phyloP scores from a whole-genome alignment of 2,329 filamentous ascomycete species.

The Sporothrix mexicana region DNA sequence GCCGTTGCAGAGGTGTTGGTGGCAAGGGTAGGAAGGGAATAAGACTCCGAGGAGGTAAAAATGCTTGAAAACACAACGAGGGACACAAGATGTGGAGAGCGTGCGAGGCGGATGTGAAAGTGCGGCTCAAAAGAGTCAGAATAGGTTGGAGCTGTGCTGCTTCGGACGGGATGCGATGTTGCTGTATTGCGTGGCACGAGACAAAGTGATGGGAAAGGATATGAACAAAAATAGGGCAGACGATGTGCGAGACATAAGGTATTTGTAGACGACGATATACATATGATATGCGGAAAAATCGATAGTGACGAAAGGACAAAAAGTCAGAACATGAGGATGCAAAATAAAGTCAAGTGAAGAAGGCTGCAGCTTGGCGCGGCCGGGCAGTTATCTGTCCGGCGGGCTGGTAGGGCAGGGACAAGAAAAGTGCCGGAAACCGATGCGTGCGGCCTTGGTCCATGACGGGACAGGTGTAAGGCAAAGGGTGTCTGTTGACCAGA shows the following conservation, averaged over 20 bases:
- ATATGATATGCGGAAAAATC: neutral
- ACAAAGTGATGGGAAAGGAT: neutral
- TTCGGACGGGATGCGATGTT: neutral
- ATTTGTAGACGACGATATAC: neutral
- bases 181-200: slow-evolving; percentile 11
- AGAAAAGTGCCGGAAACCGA: neutral
- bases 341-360: neutral
- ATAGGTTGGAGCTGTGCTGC: slow-evolving; percentile 6
- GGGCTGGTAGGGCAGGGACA: neutral
- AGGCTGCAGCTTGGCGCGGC: neutral
- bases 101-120: neutral
- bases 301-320: neutral
- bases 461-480: neutral
- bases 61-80: neutral
- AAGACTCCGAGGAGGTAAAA: neutral
- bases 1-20: neutral
- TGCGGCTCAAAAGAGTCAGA: neutral
- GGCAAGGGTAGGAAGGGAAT: neutral
- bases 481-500: neutral
- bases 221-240: neutral
- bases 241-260: neutral
- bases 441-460: neutral
- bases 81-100: neutral
- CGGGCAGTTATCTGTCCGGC: slow-evolving; percentile 14
- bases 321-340: neutral